phyloP scores from a whole-genome alignment of 306 rosid genomes.

The Acacia confusa region DNA sequence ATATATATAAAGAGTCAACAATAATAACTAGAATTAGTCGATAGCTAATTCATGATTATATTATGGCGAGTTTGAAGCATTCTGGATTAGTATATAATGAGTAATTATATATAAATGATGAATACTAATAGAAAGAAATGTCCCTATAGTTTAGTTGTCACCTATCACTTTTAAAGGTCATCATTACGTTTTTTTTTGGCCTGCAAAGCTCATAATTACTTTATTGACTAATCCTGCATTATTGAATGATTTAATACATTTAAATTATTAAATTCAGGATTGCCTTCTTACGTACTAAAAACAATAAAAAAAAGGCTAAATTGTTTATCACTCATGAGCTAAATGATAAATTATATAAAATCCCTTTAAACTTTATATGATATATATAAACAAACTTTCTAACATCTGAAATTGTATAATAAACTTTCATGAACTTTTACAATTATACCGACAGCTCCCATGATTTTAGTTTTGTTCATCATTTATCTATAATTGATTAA shows the following conservation, averaged over 20 bases:
- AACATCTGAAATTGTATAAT: no score
- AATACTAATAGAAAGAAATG: constrained; percentile 4
- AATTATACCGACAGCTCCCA: no score
- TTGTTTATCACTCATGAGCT: no score
- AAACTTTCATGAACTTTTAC: no score
- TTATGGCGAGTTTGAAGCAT: background rate
- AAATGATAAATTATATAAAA: no score
- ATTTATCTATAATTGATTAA: no score
- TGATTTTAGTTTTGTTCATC: no score
- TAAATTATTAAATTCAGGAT: background rate
- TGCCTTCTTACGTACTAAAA: background rate
- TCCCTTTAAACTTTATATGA: no score
- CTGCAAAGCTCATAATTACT: background rate
- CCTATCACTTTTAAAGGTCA: background rate
- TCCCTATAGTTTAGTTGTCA: background rate
- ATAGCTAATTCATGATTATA: constrained; percentile 24
- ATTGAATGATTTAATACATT: background rate
- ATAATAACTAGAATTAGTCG: constrained; percentile 14
- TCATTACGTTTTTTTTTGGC: no score
- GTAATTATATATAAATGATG: background rate
- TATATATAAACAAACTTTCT: no score
- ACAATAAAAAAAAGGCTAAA: no score
- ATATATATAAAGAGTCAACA: constrained; percentile 37
- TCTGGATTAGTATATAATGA: constrained; percentile 1
- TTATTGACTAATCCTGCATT: constrained; percentile 6